Evolutionary conservation across 768 basidiomycete species (phyloP).

Genomic region (Termitomyces sp.): DNA sequence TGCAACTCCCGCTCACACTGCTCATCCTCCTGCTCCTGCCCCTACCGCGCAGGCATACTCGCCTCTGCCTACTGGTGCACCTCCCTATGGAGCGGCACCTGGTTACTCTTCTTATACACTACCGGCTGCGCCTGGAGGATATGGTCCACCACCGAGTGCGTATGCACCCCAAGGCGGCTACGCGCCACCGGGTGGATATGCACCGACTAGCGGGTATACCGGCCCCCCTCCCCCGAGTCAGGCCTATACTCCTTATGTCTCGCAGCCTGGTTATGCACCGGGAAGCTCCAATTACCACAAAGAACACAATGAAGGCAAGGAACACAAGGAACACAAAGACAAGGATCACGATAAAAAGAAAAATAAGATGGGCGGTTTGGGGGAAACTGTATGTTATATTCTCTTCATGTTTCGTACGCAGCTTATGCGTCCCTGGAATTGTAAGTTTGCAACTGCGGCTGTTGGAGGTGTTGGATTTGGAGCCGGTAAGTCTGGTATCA

Average conservation of each 20-base stretch:
- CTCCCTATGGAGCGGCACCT: not conserved
- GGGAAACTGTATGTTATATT: slow-evolving; percentile 41
- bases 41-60: slow-evolving; percentile 2
- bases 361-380: slow-evolving; percentile 46
- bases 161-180: not conserved
- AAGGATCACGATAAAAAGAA: slow-evolving; percentile 40
- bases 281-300: not conserved
- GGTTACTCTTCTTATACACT: slow-evolving; percentile 5
- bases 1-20: slow-evolving; percentile 4
- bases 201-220: slow-evolving; percentile 5
- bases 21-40: slow-evolving; percentile 6
- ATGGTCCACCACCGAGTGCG: not conserved
- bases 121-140: not conserved
- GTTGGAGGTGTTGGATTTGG: slow-evolving; percentile 73
- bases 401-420: not conserved
- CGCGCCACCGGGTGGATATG: slow-evolving; percentile 2
- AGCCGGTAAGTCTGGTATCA: slow-evolving; percentile 41
- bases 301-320: not conserved
- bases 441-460: slow-evolving; percentile 48
- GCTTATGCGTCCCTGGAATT: not conserved
- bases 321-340: slow-evolving; percentile 13
- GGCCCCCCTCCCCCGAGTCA: slow-evolving; percentile 10
- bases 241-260: slow-evolving; percentile 10
- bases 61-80: not conserved
- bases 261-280: not conserved